phyloP scores from a whole-genome alignment of 177 flowering plant genomes.

The Vitis hybrid region DNA sequence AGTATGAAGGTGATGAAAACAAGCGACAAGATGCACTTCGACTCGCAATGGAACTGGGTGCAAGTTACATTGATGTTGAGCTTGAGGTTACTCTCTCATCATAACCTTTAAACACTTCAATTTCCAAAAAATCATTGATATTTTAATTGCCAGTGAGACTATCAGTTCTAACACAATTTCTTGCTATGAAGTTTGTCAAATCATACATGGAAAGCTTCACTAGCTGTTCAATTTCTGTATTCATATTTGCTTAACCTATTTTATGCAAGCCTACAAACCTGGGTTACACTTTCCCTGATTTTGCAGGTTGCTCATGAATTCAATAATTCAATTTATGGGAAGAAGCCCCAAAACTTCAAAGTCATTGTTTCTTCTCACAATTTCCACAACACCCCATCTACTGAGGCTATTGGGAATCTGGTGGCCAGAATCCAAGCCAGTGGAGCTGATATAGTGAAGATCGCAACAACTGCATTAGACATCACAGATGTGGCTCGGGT shows the following conservation, averaged over 20 bases:
- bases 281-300: background rate
- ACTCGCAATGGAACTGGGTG: slow-evolving; percentile 32
- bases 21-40: slow-evolving; percentile 24
- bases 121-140: too few relatives aligned
- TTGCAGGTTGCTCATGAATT: slow-evolving; percentile 18
- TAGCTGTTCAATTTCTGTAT: too few relatives aligned
- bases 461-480: slow-evolving; percentile 13
- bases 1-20: slow-evolving; percentile 31
- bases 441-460: slow-evolving; percentile 27
- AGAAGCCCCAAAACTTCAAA: slow-evolving; percentile 11
- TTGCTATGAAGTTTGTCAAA: too few relatives aligned
- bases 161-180: too few relatives aligned
- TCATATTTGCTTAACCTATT: too few relatives aligned
- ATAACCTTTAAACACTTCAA: too few relatives aligned
- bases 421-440: slow-evolving; percentile 22
- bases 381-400: slow-evolving; percentile 11
- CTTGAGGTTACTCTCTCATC: slow-evolving; percentile 22
- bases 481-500: slow-evolving; percentile 23
- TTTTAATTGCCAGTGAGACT: too few relatives aligned
- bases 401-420: slow-evolving; percentile 21
- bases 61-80: slow-evolving; percentile 34
- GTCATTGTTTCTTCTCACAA: slow-evolving; percentile 24
- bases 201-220: too few relatives aligned
- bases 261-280: too few relatives aligned
- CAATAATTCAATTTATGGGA: slow-evolving; percentile 13